Evolutionary conservation across 306 rosid species (phyloP).

Genomic region (Sindora glabra): DNA sequence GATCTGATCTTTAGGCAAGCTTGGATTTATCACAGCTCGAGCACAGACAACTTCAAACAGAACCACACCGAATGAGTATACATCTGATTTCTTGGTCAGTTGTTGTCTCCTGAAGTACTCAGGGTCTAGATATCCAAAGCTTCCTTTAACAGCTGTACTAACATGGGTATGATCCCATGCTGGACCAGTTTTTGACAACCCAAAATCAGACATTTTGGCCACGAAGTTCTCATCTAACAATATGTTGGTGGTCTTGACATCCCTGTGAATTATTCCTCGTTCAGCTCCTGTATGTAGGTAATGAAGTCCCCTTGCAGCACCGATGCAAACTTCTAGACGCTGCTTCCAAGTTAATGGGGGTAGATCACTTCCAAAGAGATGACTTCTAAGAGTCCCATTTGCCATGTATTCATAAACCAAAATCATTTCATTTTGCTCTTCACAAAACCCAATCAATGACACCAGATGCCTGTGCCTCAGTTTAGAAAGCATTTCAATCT

Average conservation of each 20-base stretch:
- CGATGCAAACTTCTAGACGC: slow-evolving; percentile 81
- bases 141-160: slow-evolving; percentile 96
- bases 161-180: slow-evolving; percentile 88
- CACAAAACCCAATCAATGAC: slow-evolving; percentile 90
- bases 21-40: slow-evolving; percentile 90
- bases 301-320: slow-evolving; percentile 94
- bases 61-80: slow-evolving; percentile 91
- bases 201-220: slow-evolving; percentile 92
- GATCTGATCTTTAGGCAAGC: slow-evolving; percentile 81
- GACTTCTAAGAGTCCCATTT: slow-evolving; percentile 89
- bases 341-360: slow-evolving; percentile 82
- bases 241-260: slow-evolving; percentile 93
- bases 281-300: slow-evolving; percentile 95
- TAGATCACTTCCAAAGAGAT: slow-evolving; percentile 75
- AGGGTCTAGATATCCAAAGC: slow-evolving; percentile 93
- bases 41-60: slow-evolving; percentile 85
- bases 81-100: slow-evolving; percentile 92
- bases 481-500: slow-evolving; percentile 98
- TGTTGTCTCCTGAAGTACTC: slow-evolving; percentile 88
- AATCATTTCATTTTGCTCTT: slow-evolving; percentile 88
- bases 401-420: slow-evolving; percentile 95
- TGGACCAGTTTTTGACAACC: slow-evolving; percentile 89
- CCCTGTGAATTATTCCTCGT: slow-evolving; percentile 87
- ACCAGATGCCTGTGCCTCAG: slow-evolving; percentile 92
- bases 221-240: slow-evolving; percentile 73